A percentile compares a stretch with the other conserved stretches of the same genome.
Evolutionary conservation across 2,329 filamentous ascomycete genomes (phyloP).

Genomic region (Pseudocercospora fuligena): DNA sequence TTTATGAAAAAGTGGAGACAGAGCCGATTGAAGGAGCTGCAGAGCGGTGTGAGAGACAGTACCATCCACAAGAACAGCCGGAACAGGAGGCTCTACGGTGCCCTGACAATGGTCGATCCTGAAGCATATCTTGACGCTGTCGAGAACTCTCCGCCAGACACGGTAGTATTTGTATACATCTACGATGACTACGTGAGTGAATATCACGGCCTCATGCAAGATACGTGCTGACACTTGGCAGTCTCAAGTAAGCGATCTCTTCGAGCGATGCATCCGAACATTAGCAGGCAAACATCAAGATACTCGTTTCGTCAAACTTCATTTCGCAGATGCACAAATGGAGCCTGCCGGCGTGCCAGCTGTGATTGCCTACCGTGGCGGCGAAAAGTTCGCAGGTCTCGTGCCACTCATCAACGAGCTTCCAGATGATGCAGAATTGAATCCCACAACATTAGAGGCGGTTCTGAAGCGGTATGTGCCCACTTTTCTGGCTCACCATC

Average conservation of each 20-base stretch:
- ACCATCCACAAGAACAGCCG: slow-evolving; percentile 51
- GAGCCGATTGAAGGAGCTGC: slow-evolving; percentile 75
- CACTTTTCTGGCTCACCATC: neutral
- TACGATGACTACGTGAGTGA: slow-evolving; percentile 79
- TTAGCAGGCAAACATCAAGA: slow-evolving; percentile 73
- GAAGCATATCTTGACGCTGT: slow-evolving; percentile 94
- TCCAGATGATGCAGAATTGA: slow-evolving; percentile 62
- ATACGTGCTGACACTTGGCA: slow-evolving; percentile 45
- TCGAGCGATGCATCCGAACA: slow-evolving; percentile 77
- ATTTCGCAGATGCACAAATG: slow-evolving; percentile 92
- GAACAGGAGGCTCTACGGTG: slow-evolving; percentile 74
- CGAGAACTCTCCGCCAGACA: slow-evolving; percentile 82
- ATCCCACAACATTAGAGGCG: slow-evolving; percentile 60
- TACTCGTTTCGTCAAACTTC: slow-evolving; percentile 86
- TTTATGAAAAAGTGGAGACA: slow-evolving; percentile 89
- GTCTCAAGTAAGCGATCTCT: slow-evolving; percentile 77
- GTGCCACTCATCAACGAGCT: slow-evolving; percentile 87
- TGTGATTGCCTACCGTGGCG: slow-evolving; percentile 84
- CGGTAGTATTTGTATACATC: slow-evolving; percentile 89
- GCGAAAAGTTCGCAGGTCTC: slow-evolving; percentile 87
- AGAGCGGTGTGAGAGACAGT: slow-evolving; percentile 66
- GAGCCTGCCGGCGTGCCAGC: slow-evolving; percentile 86
- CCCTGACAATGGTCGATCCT: slow-evolving; percentile 82
- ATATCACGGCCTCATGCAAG: too few species aligned
- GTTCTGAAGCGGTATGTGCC: slow-evolving; percentile 57